Base-by-base conservation (phyloP, 2,329 filamentous ascomycete species). In the Apiospora kogelbergensis region DNA sequence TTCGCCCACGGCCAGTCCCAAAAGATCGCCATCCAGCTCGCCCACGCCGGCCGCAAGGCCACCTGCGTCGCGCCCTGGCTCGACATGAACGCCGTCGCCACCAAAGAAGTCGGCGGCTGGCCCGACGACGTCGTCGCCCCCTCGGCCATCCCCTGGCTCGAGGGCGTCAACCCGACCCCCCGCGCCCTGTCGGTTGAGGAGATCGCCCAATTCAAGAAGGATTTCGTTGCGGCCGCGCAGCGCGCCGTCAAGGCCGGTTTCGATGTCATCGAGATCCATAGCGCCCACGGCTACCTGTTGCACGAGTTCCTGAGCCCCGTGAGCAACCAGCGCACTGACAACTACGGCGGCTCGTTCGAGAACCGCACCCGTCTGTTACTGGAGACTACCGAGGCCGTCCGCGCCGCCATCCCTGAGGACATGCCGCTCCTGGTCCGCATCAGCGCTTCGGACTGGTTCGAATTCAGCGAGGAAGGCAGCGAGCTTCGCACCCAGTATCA, bases 251-350 rank as follows among this genome's bases (percentile, higher is more conserved):
- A 74, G 71, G 87, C 85, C 3, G 87, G 87, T 0, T 87, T 89
- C 71, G 90, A 92, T 74, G 87, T 88, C 4, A 84, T 93, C 20
- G 90, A 90, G 78, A 88, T 97, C 66, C 93, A 96, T 81, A 88
- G 86, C 73, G 93, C 93, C 0, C 93, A 96, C 75, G 93, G 93
- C 0, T 96, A 95, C 76, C 85, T 96, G 0, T 81, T 95, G 0
- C 88, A 90, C 73, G 81, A 83, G 1, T 96, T 95, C 82, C 70
- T 94, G 3, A 90, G 88, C 0, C 92, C 93, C 0, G 85, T 86
- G 0, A 84, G 85, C n/a, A 96, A 96, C 80, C 82, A 87, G 65
- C 86, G 93, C 20, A 91, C 84, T 0, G 91, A 93, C 75, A 74
- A 84, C 68, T 93, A 93, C 73, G 91, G 91, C 24, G 91, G 91